These are phyloP conservation scores for Psilocybe mexicana DNA, from an alignment of 1,284 basidiomycete genomes.

Conservation along the genomic window DNA sequence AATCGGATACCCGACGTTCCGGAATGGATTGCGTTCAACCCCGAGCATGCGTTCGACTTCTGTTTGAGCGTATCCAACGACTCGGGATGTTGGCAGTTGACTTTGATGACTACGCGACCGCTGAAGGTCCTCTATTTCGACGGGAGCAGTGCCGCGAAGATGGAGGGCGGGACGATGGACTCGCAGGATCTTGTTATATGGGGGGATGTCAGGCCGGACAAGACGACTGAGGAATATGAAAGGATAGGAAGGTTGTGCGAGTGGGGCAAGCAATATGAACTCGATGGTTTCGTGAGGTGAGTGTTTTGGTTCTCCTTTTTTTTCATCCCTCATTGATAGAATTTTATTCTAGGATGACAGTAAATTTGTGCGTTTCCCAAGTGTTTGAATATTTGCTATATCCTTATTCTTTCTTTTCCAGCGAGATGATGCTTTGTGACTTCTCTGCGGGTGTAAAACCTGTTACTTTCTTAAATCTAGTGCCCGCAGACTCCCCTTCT, in stretches of 20 bases:
- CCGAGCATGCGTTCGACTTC: conserved; percentile 40
- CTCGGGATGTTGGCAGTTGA: conserved; percentile 37
- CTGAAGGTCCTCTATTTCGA: conserved; percentile 43
- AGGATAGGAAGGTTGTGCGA: conserved; percentile 28
- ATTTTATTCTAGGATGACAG: conserved; percentile 22
- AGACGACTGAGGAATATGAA: conserved; percentile 21
- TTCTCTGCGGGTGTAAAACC: conserved; percentile 40
- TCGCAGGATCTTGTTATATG: conserved; percentile 33
- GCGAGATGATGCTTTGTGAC: conserved; percentile 55
- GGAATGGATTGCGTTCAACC: conserved; percentile 43
- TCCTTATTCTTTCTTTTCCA: conserved; percentile 19
- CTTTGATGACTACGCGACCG: conserved; percentile 33
- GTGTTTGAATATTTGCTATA: not conserved
- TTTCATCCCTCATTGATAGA: not conserved
- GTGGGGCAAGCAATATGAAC: conserved; percentile 23
- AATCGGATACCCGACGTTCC: conserved; percentile 29
- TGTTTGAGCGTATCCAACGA: conserved; percentile 21
- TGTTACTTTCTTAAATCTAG: conserved; percentile 34
- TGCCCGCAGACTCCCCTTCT: conserved; percentile 3
- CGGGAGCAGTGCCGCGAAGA: conserved; percentile 38
- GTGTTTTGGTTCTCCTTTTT: not conserved
- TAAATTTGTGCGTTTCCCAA: conserved; percentile 25
- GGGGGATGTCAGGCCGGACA: conserved; percentile 26
- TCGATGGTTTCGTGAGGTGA: conserved; percentile 31
- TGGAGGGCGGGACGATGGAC: conserved; percentile 32